These are phyloP conservation scores for Podospora tetraspora DNA, from an alignment of 495 filamentous ascomycete species.

Conservation along the genomic window DNA sequence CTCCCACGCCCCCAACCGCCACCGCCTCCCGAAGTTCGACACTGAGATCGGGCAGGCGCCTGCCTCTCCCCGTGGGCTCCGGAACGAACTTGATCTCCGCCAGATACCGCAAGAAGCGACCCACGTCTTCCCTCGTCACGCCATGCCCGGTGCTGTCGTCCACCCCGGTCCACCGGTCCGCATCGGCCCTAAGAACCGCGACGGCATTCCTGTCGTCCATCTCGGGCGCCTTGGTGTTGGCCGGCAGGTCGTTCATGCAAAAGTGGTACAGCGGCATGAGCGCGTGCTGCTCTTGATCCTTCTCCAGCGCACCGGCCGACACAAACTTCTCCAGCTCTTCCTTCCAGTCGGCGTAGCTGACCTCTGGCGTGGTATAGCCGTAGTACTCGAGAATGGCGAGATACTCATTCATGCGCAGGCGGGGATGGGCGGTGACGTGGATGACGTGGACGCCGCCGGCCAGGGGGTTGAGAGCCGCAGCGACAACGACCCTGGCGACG, in stretches of 20 bases:
- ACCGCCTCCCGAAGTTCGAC: slow-evolving; percentile 48
- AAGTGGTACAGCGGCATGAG: slow-evolving; percentile 85
- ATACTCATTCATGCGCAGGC: slow-evolving; percentile 74
- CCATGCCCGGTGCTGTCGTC: slow-evolving; percentile 58
- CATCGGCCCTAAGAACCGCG: slow-evolving; percentile 56
- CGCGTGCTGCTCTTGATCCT: slow-evolving; percentile 61
- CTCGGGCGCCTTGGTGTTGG: slow-evolving; percentile 71
- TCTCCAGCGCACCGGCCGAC: slow-evolving; percentile 43
- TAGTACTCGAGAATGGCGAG: slow-evolving; percentile 65
- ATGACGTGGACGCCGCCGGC: slow-evolving; percentile 55
- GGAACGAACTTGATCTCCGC: slow-evolving; percentile 65
- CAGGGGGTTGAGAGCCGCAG: slow-evolving; percentile 58
- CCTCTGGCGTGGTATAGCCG: slow-evolving; percentile 68
- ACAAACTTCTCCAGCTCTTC: slow-evolving; percentile 58
- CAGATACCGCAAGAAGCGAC: slow-evolving; percentile 68
- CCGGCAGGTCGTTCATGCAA: slow-evolving; percentile 71
- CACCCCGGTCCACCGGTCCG: slow-evolving; percentile 53
- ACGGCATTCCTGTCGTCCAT: slow-evolving; percentile 72
- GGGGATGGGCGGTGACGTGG: slow-evolving; percentile 67
- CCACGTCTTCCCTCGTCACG: slow-evolving; percentile 64
- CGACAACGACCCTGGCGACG: slow-evolving; percentile 73
- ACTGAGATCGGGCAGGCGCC: slow-evolving; percentile 47
- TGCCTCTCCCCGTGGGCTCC: slow-evolving; percentile 44
- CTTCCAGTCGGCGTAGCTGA: slow-evolving; percentile 56
- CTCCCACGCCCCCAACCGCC: slow-evolving; percentile 25